A percentile compares a stretch with the other conserved stretches of the same genome.
Evolutionary conservation across 768 basidiomycete genomes (phyloP).

Genomic region (Tephrocybe sp.): DNA sequence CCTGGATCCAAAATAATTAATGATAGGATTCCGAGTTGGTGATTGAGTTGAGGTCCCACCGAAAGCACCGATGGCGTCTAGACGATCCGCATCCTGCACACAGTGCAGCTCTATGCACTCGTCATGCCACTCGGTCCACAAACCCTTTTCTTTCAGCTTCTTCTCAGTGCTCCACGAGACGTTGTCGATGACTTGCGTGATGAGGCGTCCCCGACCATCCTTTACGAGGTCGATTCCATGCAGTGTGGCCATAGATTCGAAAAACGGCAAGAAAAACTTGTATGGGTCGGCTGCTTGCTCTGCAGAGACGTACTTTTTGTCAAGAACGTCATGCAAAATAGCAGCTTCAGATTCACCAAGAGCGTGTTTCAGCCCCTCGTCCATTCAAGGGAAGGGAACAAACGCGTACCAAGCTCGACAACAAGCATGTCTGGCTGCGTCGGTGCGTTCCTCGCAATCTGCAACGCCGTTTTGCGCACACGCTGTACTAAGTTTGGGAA

Average conservation of each 20-base stretch:
- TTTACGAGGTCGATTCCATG: conserved; percentile 54
- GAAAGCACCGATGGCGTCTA: conserved; percentile 83
- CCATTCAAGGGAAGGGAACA: neutral
- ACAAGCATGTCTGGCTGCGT: conserved; percentile 66
- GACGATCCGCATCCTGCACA: conserved; percentile 77
- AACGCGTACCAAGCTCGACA: conserved; percentile 59
- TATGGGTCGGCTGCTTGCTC: conserved; percentile 60
- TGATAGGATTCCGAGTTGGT: neutral
- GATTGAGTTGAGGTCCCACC: conserved; percentile 38
- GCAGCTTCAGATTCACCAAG: conserved; percentile 51
- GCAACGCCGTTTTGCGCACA: conserved; percentile 75
- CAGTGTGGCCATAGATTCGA: conserved; percentile 40
- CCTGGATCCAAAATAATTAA: conserved; percentile 29
- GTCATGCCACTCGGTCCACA: conserved; percentile 68
- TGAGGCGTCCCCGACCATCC: conserved; percentile 56
- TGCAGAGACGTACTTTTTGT: conserved; percentile 78
- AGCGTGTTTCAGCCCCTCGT: neutral
- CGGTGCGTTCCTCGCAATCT: conserved; percentile 54
- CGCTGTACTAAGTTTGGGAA: conserved; percentile 59
- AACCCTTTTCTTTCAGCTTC: conserved; percentile 51
- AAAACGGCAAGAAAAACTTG: conserved; percentile 68
- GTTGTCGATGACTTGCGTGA: conserved; percentile 68
- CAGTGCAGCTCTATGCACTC: conserved; percentile 76
- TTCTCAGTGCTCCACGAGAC: conserved; percentile 89
- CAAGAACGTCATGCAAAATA: conserved; percentile 85